phyloP scores from a whole-genome alignment of 352 stramenopile species.

The Phytophthora fragariaefolia region DNA sequence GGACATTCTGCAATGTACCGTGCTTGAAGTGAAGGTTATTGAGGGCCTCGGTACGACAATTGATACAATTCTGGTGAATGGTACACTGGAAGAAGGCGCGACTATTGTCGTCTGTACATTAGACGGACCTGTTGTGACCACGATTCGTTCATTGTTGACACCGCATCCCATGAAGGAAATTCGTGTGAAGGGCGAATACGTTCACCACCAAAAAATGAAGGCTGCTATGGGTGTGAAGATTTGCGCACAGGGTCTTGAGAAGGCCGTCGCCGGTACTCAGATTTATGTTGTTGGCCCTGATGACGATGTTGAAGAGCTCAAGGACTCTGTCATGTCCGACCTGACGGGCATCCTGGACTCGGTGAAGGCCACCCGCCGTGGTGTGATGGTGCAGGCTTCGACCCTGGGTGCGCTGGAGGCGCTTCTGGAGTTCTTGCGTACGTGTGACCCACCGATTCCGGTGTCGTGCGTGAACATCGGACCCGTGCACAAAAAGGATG shows the following conservation, averaged over 20 bases:
- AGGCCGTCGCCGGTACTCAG: constrained; percentile 98
- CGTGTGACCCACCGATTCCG: constrained; percentile 94
- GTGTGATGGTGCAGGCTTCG: constrained; percentile 99
- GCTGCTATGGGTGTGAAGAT: constrained; percentile 99
- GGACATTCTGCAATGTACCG: constrained; percentile 96
- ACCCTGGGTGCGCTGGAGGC: constrained; percentile 98
- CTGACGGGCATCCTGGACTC: constrained; percentile 95
- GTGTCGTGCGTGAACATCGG: constrained; percentile 97
- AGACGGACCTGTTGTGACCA: constrained; percentile 97
- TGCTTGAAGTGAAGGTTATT: constrained; percentile 99
- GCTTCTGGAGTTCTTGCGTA: constrained; percentile 97
- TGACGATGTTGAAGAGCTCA: constrained; percentile 98
- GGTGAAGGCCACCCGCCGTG: constrained; percentile 95
- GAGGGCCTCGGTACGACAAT: constrained; percentile 99
- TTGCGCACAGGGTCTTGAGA: constrained; percentile 96
- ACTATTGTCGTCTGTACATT: constrained; percentile 98
- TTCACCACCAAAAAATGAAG: constrained; percentile 98
- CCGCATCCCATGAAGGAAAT: constrained; percentile 98
- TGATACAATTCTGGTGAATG: constrained; percentile 99
- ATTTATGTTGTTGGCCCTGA: constrained; percentile 97
- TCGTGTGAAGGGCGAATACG: constrained; percentile 93
- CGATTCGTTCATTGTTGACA: constrained; percentile 97
- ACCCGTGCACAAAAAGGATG: constrained; percentile 98
- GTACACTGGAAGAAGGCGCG: constrained; percentile 94
- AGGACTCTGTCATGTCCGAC: constrained; percentile 97